Conservation (phyloP, 176 grass and related monocot genomes). For the Oryza officinalis region DNA sequence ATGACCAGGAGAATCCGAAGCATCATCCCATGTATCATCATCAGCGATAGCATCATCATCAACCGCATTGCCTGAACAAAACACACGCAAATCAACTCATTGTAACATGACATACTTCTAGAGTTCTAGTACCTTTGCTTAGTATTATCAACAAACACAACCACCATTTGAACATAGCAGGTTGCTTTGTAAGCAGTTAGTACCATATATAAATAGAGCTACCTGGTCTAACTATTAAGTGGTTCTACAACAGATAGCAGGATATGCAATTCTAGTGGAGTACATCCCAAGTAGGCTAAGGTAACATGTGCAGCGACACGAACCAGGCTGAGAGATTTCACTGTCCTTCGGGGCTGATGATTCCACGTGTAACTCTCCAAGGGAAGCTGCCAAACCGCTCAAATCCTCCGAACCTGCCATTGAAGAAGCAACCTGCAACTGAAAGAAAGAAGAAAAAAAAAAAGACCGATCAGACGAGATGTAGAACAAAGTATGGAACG, state of each 20-base stretch:
- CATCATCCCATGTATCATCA: conserved; percentile 45
- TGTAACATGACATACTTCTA: conserved; percentile 9
- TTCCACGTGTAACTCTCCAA: conserved; percentile 26
- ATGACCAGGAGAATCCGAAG: conserved; percentile 39
- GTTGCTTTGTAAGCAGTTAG: neutral
- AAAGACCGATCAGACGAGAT: neutral
- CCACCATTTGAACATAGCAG: neutral
- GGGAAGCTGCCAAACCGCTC: neutral
- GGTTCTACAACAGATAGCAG: neutral
- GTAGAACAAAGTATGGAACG: too few relatives aligned
- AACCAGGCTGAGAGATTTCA: conserved; percentile 19
- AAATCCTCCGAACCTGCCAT: conserved; percentile 20
- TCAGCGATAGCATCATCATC: neutral
- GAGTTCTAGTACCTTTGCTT: neutral
- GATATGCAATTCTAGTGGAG: neutral
- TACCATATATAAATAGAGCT: neutral
- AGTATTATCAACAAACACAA: neutral
- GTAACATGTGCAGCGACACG: neutral
- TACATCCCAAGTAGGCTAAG: neutral
- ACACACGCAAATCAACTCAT: neutral
- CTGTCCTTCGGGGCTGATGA: neutral
- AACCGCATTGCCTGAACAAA: conserved; percentile 12
- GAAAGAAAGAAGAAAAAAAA: too few relatives aligned
- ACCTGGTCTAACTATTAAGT: neutral
- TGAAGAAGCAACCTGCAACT: neutral